These are phyloP conservation scores for Elsinoe ampelina DNA, from an alignment of 2,329 filamentous ascomycete species.

Conservation along the genomic window DNA sequence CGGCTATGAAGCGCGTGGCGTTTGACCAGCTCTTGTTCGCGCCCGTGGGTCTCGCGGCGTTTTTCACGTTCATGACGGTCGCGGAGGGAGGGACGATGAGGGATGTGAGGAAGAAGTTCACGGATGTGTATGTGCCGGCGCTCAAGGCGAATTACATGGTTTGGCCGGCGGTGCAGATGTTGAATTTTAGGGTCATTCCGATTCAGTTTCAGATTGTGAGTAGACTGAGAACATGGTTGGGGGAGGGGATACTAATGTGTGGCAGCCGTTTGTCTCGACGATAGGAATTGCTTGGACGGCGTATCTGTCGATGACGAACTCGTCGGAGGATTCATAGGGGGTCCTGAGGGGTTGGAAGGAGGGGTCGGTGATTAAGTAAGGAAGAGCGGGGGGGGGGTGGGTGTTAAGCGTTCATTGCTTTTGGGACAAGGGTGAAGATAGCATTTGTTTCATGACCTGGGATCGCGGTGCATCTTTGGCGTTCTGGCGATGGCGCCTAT, in stretches of 20 bases:
- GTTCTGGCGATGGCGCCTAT: too few species aligned
- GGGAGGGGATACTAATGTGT: conserved; percentile 13
- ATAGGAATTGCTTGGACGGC: conserved; percentile 96
- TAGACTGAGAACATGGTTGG: conserved; percentile 19
- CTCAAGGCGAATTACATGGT: conserved; percentile 92
- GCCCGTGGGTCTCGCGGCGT: conserved; percentile 74
- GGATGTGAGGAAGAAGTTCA: conserved; percentile 73
- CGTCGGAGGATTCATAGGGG: conserved; percentile 56
- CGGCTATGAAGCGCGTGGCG: conserved; percentile 80
- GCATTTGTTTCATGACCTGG: neutral
- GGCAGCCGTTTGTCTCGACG: conserved; percentile 86
- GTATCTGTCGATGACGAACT: conserved; percentile 86
- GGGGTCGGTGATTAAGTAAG: neutral
- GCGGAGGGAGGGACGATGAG: conserved; percentile 82
- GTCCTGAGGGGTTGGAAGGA: conserved; percentile 1
- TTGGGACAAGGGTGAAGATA: neutral
- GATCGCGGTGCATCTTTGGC: too few species aligned
- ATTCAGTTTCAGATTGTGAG: conserved; percentile 93
- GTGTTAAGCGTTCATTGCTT: neutral
- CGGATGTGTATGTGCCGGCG: conserved; percentile 87
- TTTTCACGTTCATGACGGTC: conserved; percentile 95
- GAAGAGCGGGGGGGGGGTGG: neutral
- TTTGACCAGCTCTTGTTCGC: conserved; percentile 92
- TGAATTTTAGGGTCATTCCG: conserved; percentile 94
- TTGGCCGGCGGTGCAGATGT: conserved; percentile 90